Evolutionary conservation across 73 alveolate genomes (phyloP), one percentile per base, ranked within the genome.

Genomic region (Symbiodinium natans): DNA sequence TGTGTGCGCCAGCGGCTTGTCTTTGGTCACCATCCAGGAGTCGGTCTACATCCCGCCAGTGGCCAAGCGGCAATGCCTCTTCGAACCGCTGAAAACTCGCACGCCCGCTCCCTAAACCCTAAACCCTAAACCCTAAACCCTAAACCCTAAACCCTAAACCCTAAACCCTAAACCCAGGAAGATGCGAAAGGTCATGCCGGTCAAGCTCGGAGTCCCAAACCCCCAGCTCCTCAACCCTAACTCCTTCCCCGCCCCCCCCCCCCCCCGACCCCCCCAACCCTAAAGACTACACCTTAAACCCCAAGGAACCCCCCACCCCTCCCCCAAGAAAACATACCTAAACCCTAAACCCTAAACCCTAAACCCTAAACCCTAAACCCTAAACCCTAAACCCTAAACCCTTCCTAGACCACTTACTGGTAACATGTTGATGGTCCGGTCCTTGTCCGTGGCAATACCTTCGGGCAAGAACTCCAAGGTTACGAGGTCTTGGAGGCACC

Each of bases 401-500:
- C 36, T 17, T 17, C 77, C 34, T 3, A 59, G 8, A 59, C 77
- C 77, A 1, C 36, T 17, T 19, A 17, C 77, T 34, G 2, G 13
- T 1, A 17, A 59, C 5, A 9, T 19, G 19, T 63, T 21, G 36
- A 23, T 34, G 31, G 77, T 52, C 68, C 5, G 27, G 29, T 54
- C 94, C 94, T 87, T 87, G 84, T 87, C 94, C 10, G 8, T 25
- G 41, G 94, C 83, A 27, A 87, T 54, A 68, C 94, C 94, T 15
- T 34, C 94, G 33, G 94, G 94, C 21, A 87, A 33, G 80, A 87
- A 87, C 84, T 87, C 94, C 68, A 87, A 34, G 41, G 94, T 87
- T 31, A 87, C 94, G 71, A 87, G 43, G 68, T 87, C 94, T 39
- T 87, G 94, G 9, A 87, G 84, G 42, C 94, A 87, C 94, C 94